Percentiles rank a stretch among this genome's conserved stretches.
phyloP scores from a whole-genome alignment of 257 asterid genomes.

The Solanum piurae region DNA sequence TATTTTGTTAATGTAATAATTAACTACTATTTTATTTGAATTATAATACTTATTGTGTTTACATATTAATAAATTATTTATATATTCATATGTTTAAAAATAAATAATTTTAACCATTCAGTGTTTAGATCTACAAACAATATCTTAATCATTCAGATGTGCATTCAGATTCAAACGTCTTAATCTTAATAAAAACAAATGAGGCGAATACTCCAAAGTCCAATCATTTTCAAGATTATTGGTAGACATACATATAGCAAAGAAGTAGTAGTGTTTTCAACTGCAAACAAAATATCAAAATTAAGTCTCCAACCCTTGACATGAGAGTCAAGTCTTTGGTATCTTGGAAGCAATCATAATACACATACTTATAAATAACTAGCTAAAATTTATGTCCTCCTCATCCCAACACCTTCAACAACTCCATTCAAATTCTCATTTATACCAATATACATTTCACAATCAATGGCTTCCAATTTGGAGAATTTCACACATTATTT shows the following conservation, averaged over 20 bases:
- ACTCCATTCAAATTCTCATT: background rate
- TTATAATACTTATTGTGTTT: too few species aligned
- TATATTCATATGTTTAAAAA: too few species aligned
- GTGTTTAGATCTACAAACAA: too few species aligned
- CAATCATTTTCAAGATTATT: too few species aligned
- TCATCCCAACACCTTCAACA: background rate
- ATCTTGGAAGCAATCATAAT: slow-evolving; percentile 36
- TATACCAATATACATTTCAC: background rate
- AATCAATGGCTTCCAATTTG: background rate
- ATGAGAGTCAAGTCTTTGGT: slow-evolving; percentile 31
- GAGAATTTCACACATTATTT: background rate
- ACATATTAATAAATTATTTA: too few species aligned
- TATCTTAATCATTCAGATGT: too few species aligned
- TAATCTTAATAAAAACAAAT: too few species aligned
- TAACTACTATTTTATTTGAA: too few species aligned
- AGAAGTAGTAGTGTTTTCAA: slow-evolving; percentile 5
- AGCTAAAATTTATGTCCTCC: background rate
- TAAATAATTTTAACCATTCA: too few species aligned
- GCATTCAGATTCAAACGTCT: too few species aligned
- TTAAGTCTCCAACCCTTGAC: slow-evolving; percentile 9
- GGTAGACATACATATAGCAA: background rate
- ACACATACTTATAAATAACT: background rate
- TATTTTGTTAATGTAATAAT: too few species aligned
- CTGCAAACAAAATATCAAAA: slow-evolving; percentile 2
- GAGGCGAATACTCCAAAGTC: too few species aligned